Evolutionary conservation across 2,329 filamentous ascomycete species (phyloP).

Genomic region (Allantophomopsis cytisporea): DNA sequence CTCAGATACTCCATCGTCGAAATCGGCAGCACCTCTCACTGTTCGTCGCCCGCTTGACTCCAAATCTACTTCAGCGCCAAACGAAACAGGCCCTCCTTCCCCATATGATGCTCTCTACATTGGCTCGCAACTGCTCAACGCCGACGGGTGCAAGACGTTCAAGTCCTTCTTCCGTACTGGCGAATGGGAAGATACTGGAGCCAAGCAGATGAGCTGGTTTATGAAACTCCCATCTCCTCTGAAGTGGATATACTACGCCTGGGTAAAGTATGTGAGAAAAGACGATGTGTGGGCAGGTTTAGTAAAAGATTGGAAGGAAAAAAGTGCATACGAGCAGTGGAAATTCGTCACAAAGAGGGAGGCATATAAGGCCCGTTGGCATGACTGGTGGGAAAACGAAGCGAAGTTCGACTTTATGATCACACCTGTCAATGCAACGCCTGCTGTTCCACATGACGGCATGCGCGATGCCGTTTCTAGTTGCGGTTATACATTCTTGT

Average conservation of each 20-base stretch:
- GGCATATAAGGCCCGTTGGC: constrained; percentile 64
- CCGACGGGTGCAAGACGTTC: constrained; percentile 73
- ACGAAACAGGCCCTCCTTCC: constrained; percentile 47
- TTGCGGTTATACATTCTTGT: constrained; percentile 89
- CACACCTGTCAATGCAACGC: constrained; percentile 78
- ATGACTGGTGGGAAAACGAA: constrained; percentile 71
- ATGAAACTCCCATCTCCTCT: constrained; percentile 60
- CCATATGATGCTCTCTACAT: constrained; percentile 66
- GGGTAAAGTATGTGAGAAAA: constrained; percentile 69
- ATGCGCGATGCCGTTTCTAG: constrained; percentile 78
- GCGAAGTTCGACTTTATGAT: constrained; percentile 65
- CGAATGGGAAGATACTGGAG: constrained; percentile 70
- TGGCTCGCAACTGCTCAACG: constrained; percentile 68
- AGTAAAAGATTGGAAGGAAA: constrained; percentile 58
- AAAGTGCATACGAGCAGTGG: constrained; percentile 71
- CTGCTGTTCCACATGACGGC: constrained; percentile 72
- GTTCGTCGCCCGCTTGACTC: too few relatives aligned
- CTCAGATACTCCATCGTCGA: not conserved
- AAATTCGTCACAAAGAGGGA: constrained; percentile 66
- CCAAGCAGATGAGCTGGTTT: constrained; percentile 59
- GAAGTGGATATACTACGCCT: constrained; percentile 79
- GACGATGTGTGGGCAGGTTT: constrained; percentile 71
- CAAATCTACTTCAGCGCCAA: constrained; percentile 12
- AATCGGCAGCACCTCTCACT: too few relatives aligned
- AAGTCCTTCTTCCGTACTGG: constrained; percentile 62